Conservation (phyloP, 208 protist species). For the Kentomonas sorsogonicus region DNA sequence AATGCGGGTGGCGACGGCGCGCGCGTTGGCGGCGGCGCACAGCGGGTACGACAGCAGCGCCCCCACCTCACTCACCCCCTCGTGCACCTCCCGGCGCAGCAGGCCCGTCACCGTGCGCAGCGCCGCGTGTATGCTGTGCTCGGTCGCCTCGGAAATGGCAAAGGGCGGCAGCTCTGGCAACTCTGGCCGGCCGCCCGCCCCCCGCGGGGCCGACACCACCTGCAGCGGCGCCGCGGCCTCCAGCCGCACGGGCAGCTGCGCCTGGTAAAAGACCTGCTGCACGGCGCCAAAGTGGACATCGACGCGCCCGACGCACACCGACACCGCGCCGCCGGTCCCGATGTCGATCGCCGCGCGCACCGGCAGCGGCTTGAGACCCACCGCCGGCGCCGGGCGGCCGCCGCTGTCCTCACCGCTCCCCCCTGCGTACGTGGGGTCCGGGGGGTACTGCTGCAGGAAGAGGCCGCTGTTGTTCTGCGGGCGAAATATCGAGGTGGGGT, state of each 20-base stretch:
- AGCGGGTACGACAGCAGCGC: conserved; percentile 1
- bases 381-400: too few species aligned
- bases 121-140: neutral
- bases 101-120: neutral
- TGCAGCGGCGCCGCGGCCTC: conserved; percentile 21
- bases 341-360: conserved; percentile 85
- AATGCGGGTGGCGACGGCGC: neutral
- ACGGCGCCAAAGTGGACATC: conserved; percentile 46
- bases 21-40: neutral
- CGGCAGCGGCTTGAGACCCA: conserved; percentile 73
- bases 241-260: conserved; percentile 70
- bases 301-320: conserved; percentile 70
- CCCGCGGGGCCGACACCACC: too few species aligned
- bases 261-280: conserved; percentile 66
- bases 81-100: neutral
- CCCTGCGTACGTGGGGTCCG: too few species aligned
- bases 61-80: neutral
- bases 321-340: conserved; percentile 64
- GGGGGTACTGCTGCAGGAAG: too few species aligned
- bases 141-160: neutral
- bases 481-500: too few species aligned
- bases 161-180: too few species aligned
- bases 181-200: too few species aligned
- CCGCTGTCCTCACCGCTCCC: too few species aligned
- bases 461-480: too few species aligned